Evolutionary conservation across 1,139 yeast species (phyloP), one percentile per base, ranked within the genome.

Genomic region (Zygoascus sp.): DNA sequence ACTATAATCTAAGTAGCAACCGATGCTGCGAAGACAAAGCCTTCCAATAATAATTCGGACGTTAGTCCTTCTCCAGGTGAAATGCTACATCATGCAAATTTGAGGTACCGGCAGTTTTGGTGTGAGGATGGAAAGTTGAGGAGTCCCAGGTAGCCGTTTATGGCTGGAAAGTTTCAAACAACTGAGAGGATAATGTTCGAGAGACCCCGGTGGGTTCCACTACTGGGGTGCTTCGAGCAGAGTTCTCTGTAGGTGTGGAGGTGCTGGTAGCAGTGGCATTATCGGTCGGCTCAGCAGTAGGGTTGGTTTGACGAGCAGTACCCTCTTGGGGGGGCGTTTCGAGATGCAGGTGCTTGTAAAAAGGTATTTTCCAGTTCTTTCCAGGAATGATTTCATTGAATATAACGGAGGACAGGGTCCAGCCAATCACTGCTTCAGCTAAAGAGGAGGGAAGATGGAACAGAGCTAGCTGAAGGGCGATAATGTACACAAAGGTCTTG

Each of bases 381-480:
- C 86, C 85, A 3, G 88, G 87, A 15, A 84, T 62, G 8, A 83
- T 63, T 30, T 79, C 83, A 50, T 73, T 68, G 13, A 69, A 66
- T 49, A 80, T 68, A 39, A 82, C 62, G 44, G 72, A 74, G 3
- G 90, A 89, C n/a, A 83, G 60, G 2, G 75, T 50, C 60, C 83
- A 71, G 0, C 94, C 94, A 9, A 77, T 61, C 1, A 1, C 80
- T 54, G 1, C 79, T 54, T 28, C 83, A 74, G 42, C 64, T 63
- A 35, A 43, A 73, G 61, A 0, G 83, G 86, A 43, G 10, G 53
- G 49, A 20, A 48, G 35, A 32, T 49, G 27, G 52, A 58, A 35
- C 7, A 80, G 53, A 2, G 78, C 60, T 39, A 85, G 62, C 38
- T 82, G 71, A 7, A 76, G 64, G 38, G 74, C 76, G 10, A 81